Evolutionary conservation across 495 filamentous ascomycete genomes (phyloP).

Genomic region (Daldinia caldariorum): DNA sequence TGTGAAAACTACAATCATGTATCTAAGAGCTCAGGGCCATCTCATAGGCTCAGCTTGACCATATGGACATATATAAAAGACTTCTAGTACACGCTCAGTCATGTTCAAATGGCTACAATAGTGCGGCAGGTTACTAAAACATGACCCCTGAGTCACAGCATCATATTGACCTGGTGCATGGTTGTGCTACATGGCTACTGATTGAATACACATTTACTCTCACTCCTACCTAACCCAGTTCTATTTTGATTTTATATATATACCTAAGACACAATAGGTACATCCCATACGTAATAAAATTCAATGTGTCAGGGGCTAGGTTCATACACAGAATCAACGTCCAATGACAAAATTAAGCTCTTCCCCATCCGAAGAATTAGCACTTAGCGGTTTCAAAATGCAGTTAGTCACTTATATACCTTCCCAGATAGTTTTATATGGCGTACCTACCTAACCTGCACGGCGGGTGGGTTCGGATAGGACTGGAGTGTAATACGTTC

Average conservation of each 20-base stretch:
- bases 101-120: not conserved
- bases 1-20: not conserved
- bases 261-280: no score
- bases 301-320: not conserved
- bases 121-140: not conserved
- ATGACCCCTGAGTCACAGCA: not conserved
- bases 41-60: not conserved
- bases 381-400: not conserved
- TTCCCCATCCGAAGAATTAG: not conserved
- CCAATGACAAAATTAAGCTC: not conserved
- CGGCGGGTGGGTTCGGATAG: not conserved
- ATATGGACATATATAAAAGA: slow-evolving; percentile 2
- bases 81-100: not conserved
- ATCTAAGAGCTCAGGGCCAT: not conserved
- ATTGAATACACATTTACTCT: no score
- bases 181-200: no score
- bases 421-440: no score
- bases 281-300: not conserved
- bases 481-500: not conserved
- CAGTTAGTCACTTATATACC: no score
- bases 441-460: not conserved
- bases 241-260: no score
- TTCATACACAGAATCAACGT: not conserved
- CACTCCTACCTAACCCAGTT: no score
- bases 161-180: no score